These are phyloP conservation scores for Russula sp. DNA, from an alignment of 768 basidiomycete species.

Conservation along the genomic window DNA sequence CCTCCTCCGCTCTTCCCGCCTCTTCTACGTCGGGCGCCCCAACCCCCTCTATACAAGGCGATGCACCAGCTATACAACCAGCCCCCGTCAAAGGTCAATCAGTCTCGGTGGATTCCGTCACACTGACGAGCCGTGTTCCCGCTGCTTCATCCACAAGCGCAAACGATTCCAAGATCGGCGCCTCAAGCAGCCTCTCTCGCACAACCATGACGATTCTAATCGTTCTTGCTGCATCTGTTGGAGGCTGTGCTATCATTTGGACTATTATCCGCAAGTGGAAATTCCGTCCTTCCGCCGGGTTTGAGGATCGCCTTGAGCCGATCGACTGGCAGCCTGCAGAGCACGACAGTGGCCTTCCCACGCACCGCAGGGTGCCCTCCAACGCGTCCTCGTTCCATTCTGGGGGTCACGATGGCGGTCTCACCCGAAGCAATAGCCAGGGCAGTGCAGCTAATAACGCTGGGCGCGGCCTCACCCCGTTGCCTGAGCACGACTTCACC, in stretches of 20 bases:
- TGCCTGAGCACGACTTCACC: conserved; percentile 76
- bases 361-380: conserved; percentile 50
- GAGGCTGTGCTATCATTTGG: conserved; percentile 70
- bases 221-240: conserved; percentile 61
- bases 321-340: conserved; percentile 81
- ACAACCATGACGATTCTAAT: conserved; percentile 57
- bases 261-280: conserved; percentile 92
- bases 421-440: conserved; percentile 10
- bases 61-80: conserved; percentile 22
- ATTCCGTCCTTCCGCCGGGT: conserved; percentile 71
- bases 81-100: conserved; percentile 12
- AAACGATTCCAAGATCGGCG: conserved; percentile 33
- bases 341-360: conserved; percentile 40
- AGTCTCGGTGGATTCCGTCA: conserved; percentile 27
- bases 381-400: conserved; percentile 69
- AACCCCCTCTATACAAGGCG: conserved; percentile 25
- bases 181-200: conserved; percentile 40
- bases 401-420: conserved; percentile 29
- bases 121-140: conserved; percentile 24
- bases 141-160: conserved; percentile 24
- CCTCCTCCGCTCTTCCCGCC: conserved; percentile 13
- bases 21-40: conserved; percentile 17
- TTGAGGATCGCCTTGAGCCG: conserved; percentile 80
- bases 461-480: conserved; percentile 35
- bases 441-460: conserved; percentile 31